Conservation (phyloP, 306 rosid genomes). For the Vigna radiata region DNA sequence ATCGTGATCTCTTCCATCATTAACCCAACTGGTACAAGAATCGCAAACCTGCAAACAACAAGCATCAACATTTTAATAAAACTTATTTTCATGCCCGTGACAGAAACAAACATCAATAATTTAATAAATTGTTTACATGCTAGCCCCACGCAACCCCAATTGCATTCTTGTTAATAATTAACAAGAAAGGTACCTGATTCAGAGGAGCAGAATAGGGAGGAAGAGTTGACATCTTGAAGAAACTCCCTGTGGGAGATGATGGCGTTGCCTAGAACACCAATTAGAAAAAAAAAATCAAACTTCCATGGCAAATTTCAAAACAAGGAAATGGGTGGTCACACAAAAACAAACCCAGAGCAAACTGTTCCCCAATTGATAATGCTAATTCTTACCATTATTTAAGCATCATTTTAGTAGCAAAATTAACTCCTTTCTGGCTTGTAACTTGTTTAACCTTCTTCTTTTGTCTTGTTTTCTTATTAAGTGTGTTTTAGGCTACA, state of each 20-base stretch:
- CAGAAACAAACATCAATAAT: neutral
- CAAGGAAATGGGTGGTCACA: neutral
- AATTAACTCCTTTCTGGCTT: too few species aligned
- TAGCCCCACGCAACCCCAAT: neutral
- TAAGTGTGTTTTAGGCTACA: too few species aligned
- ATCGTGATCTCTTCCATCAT: too few species aligned
- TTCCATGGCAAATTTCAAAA: neutral
- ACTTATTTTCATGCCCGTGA: neutral
- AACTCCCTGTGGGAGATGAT: constrained; percentile 85
- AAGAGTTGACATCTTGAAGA: constrained; percentile 52
- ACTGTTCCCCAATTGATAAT: neutral
- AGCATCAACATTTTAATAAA: neutral
- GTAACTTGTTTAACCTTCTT: too few species aligned
- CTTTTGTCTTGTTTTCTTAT: too few species aligned
- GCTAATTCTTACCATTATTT: too few species aligned
- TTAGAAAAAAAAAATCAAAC: neutral
- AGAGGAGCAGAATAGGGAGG: constrained; percentile 41
- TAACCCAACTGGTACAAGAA: too few species aligned
- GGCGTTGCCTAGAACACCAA: constrained; percentile 60
- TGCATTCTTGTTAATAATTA: neutral
- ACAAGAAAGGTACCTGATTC: neutral
- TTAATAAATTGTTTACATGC: neutral
- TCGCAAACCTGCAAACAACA: neutral
- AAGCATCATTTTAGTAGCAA: too few species aligned
- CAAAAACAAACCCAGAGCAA: neutral